Evolutionary conservation across 305 asterid species (phyloP).

Genomic region (Fraxinus albicans): DNA sequence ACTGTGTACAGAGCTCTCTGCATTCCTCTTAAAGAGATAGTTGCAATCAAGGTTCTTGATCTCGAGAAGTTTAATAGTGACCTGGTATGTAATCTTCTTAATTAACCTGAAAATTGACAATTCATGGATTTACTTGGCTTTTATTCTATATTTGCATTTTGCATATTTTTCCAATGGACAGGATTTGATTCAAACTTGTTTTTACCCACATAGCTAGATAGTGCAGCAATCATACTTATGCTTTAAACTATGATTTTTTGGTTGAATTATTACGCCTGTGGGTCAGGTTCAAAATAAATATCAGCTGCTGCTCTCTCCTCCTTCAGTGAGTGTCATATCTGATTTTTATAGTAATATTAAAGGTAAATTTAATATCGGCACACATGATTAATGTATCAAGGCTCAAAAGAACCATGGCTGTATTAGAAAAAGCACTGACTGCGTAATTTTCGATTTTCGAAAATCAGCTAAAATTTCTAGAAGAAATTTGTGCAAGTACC

Average conservation of each 20-base stretch:
- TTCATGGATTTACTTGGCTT: background rate
- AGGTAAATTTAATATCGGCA: background rate
- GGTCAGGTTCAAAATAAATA: slow-evolving; percentile 13
- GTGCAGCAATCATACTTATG: background rate
- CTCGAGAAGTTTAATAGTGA: slow-evolving; percentile 92
- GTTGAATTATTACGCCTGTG: slow-evolving; percentile 13
- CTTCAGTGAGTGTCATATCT: slow-evolving; percentile 2
- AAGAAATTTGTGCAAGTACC: background rate
- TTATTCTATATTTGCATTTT: slow-evolving; percentile 2
- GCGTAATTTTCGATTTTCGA: background rate
- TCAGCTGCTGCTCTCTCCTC: slow-evolving; percentile 2
- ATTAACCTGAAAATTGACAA: background rate
- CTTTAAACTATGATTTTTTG: background rate
- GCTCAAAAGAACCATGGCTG: background rate
- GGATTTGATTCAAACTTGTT: slow-evolving; percentile 4
- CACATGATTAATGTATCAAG: background rate
- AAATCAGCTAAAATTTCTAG: background rate
- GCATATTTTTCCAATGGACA: slow-evolving; percentile 16
- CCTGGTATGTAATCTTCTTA: slow-evolving; percentile 59
- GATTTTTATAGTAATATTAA: slow-evolving; percentile 3
- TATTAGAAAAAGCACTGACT: background rate
- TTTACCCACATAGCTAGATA: background rate
- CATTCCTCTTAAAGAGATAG: slow-evolving; percentile 66
- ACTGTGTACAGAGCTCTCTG: slow-evolving; percentile 86
- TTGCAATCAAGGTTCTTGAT: slow-evolving; percentile 98